Evolutionary conservation across 768 basidiomycete genomes (phyloP), one percentile per base, ranked within the genome.

Genomic region (Solioccasus polychromus): DNA sequence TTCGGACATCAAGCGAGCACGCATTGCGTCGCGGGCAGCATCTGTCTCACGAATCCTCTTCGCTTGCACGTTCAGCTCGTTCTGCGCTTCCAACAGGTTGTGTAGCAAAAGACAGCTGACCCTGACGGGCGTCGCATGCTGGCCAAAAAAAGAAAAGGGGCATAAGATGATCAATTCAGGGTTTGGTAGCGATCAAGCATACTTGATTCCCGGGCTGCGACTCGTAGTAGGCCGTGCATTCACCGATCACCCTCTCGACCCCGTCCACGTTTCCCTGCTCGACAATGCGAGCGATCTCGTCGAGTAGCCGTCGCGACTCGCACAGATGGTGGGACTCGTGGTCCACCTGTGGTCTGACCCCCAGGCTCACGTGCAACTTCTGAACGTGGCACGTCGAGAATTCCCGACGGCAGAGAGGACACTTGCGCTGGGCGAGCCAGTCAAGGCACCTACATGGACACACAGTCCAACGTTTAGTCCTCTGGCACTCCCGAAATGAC

Each of bases 401-500:
- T 17, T 68, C 61, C 8, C 59, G 67, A 34, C 85, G 78, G 66
- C 85, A 88, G 39, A 88, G 66, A 35, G 85, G 85, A 56, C 85
- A 88, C 39, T 62, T 64, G 32, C 68, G 65, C 42, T 71, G 70
- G 39, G 66, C 67, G 44, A 85, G 58, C 45, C 73, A 68, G 29
- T 74, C 60, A 39, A 85, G 69, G 58, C 85, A 85, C 39, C 83
- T 85, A 54, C n/a, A n/a, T n/a, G 9, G 26, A 6, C 39, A 42
- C 32, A 37, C 34, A n/a, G 14, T n/a, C n/a, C n/a, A n/a, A n/a
- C n/a, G 42, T 32, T 42, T 26, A 48, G 39, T 26, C 35, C 30
- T 44, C 45, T 17, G 40, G 8, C 30, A 31, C 26, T 6, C n/a
- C n/a, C n/a, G n/a, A n/a, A n/a, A n/a, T n/a, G n/a, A n/a, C n/a